Evolutionary conservation across 441 rosid genomes (phyloP).

Genomic region (Arabidopsis lyrata): DNA sequence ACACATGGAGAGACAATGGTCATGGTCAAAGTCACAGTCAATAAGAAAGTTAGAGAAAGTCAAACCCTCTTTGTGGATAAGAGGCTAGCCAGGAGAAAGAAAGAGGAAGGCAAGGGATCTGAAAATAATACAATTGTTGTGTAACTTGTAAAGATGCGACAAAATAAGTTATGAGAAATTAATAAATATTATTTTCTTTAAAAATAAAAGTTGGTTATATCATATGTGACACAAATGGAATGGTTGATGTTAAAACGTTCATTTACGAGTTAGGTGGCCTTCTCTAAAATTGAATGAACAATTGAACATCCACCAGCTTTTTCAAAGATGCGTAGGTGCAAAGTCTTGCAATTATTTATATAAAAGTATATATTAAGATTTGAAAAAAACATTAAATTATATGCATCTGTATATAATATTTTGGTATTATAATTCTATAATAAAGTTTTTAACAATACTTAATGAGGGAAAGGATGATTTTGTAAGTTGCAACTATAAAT

Average conservation of each 20-base stretch:
- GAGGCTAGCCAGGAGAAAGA: conserved; percentile 7
- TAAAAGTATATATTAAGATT: no score
- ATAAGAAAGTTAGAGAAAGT: background rate
- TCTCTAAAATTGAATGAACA: conserved; percentile 24
- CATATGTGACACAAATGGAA: background rate
- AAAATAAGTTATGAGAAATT: no score
- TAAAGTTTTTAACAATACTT: background rate
- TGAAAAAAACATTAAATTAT: no score
- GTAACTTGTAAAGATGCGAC: background rate
- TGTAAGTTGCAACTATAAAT: conserved; percentile 34
- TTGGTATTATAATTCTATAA: no score
- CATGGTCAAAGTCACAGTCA: background rate
- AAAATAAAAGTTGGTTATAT: no score
- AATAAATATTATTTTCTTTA: no score
- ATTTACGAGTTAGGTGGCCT: conserved; percentile 26
- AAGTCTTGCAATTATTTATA: conserved; percentile 1
- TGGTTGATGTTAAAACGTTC: conserved; percentile 21
- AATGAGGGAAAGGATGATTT: background rate
- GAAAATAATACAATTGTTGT: background rate
- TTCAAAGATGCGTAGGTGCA: conserved; percentile 8
- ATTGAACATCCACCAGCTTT: conserved; percentile 22
- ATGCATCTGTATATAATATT: background rate
- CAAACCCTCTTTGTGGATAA: conserved; percentile 2
- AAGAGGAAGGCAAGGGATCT: conserved; percentile 15
- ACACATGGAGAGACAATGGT: background rate